phyloP scores from a whole-genome alignment of 306 rosid species.

The Malus orientalis region DNA sequence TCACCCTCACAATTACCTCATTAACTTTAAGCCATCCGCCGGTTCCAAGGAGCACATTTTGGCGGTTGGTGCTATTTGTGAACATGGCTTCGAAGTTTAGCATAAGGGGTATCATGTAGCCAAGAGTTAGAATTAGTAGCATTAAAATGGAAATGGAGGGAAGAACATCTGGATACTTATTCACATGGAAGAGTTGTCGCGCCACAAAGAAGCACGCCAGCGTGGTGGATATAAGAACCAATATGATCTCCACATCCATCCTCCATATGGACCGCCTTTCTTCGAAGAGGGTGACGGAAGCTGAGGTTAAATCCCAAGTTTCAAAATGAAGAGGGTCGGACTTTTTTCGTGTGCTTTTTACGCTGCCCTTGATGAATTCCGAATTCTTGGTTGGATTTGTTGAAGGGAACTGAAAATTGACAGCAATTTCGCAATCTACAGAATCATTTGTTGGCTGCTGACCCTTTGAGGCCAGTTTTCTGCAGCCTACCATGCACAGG shows the following conservation, averaged over 20 bases:
- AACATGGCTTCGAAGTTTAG: constrained; percentile 57
- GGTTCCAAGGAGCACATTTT: constrained; percentile 15
- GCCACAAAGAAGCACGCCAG: constrained; percentile 45
- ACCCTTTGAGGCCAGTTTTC: constrained; percentile 6
- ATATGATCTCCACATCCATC: constrained; percentile 43
- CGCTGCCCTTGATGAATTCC: constrained; percentile 29
- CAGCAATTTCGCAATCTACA: constrained; percentile 43
- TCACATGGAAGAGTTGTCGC: constrained; percentile 50
- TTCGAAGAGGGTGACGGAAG: not conserved
- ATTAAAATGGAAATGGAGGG: constrained; percentile 51
- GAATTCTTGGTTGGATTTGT: not conserved
- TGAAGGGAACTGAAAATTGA: constrained; percentile 47
- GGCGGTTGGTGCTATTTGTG: constrained; percentile 4
- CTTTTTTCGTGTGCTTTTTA: constrained; percentile 39
- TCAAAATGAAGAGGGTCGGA: constrained; percentile 45
- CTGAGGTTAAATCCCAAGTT: constrained; percentile 23
- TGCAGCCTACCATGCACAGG: constrained; percentile 70
- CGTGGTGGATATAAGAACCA: constrained; percentile 51
- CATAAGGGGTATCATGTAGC: constrained; percentile 45
- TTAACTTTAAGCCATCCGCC: constrained; percentile 47
- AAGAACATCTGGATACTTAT: constrained; percentile 32
- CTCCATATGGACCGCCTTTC: constrained; percentile 28
- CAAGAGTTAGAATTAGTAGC: constrained; percentile 39
- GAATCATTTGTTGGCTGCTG: constrained; percentile 1
- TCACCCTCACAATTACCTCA: constrained; percentile 37